phyloP scores from a whole-genome alignment of 345 rosid species.

The Noccaea bulbosa region DNA sequence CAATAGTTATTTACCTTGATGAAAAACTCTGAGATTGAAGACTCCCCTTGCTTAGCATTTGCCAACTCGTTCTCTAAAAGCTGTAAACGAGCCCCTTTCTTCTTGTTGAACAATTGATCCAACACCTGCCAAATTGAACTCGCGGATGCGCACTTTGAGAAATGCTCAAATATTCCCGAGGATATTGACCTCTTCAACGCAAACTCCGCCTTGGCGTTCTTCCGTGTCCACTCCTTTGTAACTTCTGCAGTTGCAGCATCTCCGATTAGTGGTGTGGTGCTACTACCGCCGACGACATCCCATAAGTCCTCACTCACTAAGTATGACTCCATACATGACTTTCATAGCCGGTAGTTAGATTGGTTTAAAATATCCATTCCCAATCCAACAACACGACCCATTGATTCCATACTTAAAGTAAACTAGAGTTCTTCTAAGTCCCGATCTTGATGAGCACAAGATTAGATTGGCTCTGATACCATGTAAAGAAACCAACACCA shows the following conservation, averaged over 20 bases:
- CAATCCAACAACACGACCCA: background rate
- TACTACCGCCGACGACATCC: no score
- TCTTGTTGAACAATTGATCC: background rate
- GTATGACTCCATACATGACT: background rate
- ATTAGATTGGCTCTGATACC: no score
- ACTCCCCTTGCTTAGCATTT: background rate
- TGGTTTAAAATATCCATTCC: background rate
- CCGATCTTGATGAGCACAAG: background rate
- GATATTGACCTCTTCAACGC: no score
- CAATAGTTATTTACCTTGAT: background rate
- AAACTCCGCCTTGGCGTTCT: no score
- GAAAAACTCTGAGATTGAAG: background rate
- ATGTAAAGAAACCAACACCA: background rate
- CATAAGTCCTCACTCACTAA: background rate
- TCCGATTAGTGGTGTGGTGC: no score
- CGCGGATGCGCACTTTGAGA: background rate
- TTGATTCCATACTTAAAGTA: background rate
- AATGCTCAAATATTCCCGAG: no score
- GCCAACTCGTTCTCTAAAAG: background rate
- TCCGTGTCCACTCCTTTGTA: no score
- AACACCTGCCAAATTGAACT: background rate
- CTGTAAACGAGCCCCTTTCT: background rate
- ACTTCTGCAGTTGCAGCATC: no score
- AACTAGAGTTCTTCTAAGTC: no score
- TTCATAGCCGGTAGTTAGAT: constrained; percentile 1